Base-by-base conservation (phyloP, 2,329 filamentous ascomycete genomes). In the Trichoderma harzianum region DNA sequence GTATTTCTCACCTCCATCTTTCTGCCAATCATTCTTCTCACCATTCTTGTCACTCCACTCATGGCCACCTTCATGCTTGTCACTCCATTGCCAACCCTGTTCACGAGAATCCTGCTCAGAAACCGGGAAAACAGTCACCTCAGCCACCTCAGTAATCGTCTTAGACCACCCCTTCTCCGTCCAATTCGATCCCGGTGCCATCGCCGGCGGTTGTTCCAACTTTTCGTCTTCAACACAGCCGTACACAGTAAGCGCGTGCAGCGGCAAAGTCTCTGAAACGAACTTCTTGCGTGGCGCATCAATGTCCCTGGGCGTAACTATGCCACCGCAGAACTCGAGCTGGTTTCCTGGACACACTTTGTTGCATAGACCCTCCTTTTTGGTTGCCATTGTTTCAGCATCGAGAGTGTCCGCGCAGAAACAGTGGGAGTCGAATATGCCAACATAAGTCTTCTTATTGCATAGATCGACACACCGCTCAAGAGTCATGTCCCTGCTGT, bases 321-420 rank as follows among this genome's bases (percentile, higher is more conserved):
- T 74, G 16, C 84, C 84, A 57, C 85, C 85, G 75, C 85, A 87
- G 71, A 80, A 78, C 73, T 85, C 74, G 3, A 36, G 32, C 0
- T 73, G 72, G 72, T 86, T 78, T 2, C 84, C 85, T 0, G 85
- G 83, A 72, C 85, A 87, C 0, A 77, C 76, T 2, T 75, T 74
- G 67, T 82, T 74, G 73, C 85, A 86, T 39, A 74, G 72, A 1
- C 51, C 53, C 61, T 78, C 77, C 57, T 76, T 76, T 2, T 72
- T 65, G 1, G 81, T 73, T 14, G 84, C 81, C 14, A 75, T 78
- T n/a, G 84, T 83, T 58, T 81, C 79, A 5, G 78, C 77, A 47
- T 83, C 83, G 21, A 87, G 78, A 2, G 67, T 72, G 14, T 82
- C 78, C 39, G 84, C 84, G 71, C 86, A 87, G 77, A 84, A 86